Evolutionary conservation across 2,329 filamentous ascomycete genomes (phyloP).

Genomic region (Bipolaris oryzae): DNA sequence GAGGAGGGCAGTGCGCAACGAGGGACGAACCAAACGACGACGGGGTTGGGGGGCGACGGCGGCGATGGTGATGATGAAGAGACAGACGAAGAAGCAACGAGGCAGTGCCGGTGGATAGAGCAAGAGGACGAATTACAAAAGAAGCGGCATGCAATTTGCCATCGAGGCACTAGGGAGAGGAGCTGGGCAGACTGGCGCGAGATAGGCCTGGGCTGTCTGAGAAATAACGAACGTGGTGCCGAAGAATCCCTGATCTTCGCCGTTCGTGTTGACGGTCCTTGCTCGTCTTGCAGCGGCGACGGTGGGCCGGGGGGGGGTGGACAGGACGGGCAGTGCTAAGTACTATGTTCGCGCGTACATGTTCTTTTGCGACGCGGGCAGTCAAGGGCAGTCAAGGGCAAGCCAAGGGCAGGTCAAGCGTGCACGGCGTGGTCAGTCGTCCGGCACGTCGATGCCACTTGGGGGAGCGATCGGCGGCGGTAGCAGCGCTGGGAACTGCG

Average conservation of each 20-base stretch:
- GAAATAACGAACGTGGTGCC: slow-evolving; percentile 17
- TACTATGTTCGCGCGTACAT: slow-evolving; percentile 2
- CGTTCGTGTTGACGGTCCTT: slow-evolving; percentile 14
- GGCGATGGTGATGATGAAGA: neutral
- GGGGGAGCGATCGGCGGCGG: slow-evolving; percentile 9
- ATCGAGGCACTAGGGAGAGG: slow-evolving; percentile 1
- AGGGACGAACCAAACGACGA: slow-evolving; percentile 9
- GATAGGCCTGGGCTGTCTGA: slow-evolving; percentile 9
- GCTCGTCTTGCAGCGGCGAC: slow-evolving; percentile 6
- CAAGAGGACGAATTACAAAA: slow-evolving; percentile 1
- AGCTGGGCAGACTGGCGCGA: slow-evolving; percentile 2
- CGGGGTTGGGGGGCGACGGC: too few relatives aligned
- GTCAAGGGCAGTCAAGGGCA: neutral
- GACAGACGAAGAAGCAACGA: slow-evolving; percentile 9
- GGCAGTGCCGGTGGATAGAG: neutral
- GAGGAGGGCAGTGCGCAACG: slow-evolving; percentile 4
- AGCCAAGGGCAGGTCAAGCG: slow-evolving; percentile 11
- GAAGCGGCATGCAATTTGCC: slow-evolving; percentile 1
- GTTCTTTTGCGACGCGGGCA: slow-evolving; percentile 10
- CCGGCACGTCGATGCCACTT: slow-evolving; percentile 1
- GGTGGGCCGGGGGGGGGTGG: neutral
- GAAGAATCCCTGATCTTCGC: slow-evolving; percentile 17
- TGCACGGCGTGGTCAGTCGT: neutral
- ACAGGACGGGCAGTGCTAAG: neutral
- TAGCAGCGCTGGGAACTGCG: neutral